Percentiles rank a stretch among this genome's conserved stretches.
phyloP scores from a whole-genome alignment of 2,329 filamentous ascomycete genomes.

The Alternaria sp. region DNA sequence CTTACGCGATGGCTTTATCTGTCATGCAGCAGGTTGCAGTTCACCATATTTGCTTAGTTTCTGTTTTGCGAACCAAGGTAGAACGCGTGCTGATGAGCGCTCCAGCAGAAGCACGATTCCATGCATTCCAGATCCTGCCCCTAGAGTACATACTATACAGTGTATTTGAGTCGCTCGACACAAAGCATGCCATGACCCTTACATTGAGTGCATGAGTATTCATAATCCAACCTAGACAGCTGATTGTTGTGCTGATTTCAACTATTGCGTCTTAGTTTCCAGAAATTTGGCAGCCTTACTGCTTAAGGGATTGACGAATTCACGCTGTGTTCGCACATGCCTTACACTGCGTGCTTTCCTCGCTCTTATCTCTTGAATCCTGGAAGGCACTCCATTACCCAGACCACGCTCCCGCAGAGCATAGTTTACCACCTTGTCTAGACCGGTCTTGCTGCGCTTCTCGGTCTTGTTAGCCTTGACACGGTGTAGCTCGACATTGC shows the following conservation, averaged over 20 bases:
- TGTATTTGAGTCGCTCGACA: not conserved
- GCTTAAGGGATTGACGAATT: constrained; percentile 20
- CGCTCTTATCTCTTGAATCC: constrained; percentile 1
- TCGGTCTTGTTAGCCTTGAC: constrained; percentile 75
- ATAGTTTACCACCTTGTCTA: constrained; percentile 81
- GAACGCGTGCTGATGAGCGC: not conserved
- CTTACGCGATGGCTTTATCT: not conserved
- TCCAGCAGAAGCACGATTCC: not conserved
- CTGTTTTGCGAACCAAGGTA: not conserved
- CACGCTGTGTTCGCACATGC: constrained; percentile 10
- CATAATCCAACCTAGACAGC: constrained; percentile 1
- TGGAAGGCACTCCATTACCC: not conserved
- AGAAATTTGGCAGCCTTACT: constrained; percentile 19
- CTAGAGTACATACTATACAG: constrained; percentile 15
- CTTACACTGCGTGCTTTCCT: constrained; percentile 5
- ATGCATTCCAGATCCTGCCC: not conserved
- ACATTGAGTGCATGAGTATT: not conserved
- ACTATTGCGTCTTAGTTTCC: constrained; percentile 10
- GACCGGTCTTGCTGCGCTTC: constrained; percentile 74
- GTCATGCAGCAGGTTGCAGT: not conserved
- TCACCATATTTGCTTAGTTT: not conserved
- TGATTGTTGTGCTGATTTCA: not conserved
- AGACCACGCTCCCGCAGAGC: constrained; percentile 61
- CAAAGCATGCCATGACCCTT: not conserved
- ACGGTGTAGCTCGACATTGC: constrained; percentile 74